Base-by-base conservation (phyloP, 805 yeast genomes). In the Debaryomyces prosopidis region DNA sequence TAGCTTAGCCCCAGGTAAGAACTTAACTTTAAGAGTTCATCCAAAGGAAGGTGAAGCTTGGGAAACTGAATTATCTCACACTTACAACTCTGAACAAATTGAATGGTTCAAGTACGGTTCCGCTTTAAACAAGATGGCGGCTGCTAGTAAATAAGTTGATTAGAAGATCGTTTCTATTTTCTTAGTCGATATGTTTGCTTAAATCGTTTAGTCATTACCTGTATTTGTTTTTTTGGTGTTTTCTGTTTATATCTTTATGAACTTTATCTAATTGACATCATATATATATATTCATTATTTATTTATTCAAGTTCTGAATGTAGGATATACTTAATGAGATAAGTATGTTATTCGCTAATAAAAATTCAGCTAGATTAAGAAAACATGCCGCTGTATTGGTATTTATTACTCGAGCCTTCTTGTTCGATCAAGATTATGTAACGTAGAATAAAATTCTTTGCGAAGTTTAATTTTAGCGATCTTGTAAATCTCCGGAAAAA, bases 51-150 rank as follows among this genome's bases (percentile, higher is more conserved):
- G 66, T 46, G 77, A 69, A 58, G 75, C 90, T 52, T 94, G 97
- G 97, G 85, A 84, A 63, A 79, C 92, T 66, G 85, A 82, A 76
- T 87, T 94, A 72, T 82, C 96, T 46, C 99, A 94, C 82, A 94
- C 99, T 55, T 94, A 88, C 82, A 94, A 94, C 82, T 51, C 69
- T 53, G 97, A 94, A 80, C 99, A 92, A 81, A 87, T 92, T 68
- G 97, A 89, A 71, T 92, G 98, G 98, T 92, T 92, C 87, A 92
- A 89, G 82, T 84, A 86, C 64, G 99, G 99, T 79, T 90, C 97
- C 60, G 99, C 99, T 71, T 85, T 94, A 78, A 94, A 94, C 89
- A 89, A 86, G 81, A 89, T 90, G 90, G 87, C 90, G 43, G 54
- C 71, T 42, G 55, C 31, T 36, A 17, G 14, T 27, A 38, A 38